phyloP scores from a whole-genome alignment of 805 yeast genomes.

The Candida gorgasii region DNA sequence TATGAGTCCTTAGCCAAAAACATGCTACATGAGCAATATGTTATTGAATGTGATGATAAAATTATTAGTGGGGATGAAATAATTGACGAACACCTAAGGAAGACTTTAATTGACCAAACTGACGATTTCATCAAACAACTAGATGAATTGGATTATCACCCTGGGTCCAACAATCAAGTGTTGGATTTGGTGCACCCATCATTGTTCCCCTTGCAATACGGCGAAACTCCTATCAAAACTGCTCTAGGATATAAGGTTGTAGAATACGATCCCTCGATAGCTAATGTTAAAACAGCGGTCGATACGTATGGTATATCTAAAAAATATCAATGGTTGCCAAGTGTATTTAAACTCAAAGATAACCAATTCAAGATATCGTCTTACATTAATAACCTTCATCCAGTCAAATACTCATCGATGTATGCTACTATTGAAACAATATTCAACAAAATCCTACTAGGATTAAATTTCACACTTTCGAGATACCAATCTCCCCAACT shows the following conservation, averaged over 20 bases:
- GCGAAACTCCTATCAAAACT: constrained; percentile 21
- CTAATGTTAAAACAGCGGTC: constrained; percentile 16
- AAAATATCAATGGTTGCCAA: constrained; percentile 42
- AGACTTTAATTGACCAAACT: constrained; percentile 13
- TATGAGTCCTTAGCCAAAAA: constrained; percentile 17
- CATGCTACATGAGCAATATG: constrained; percentile 11
- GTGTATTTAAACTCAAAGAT: constrained; percentile 15
- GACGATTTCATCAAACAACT: constrained; percentile 18
- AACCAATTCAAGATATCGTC: constrained; percentile 26
- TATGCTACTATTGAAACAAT: constrained; percentile 31
- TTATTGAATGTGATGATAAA: constrained; percentile 21
- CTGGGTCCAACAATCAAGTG: constrained; percentile 36
- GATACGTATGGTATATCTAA: constrained; percentile 19
- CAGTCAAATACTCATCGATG: constrained; percentile 23
- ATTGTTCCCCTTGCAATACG: constrained; percentile 35
- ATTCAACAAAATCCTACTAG: constrained; percentile 32
- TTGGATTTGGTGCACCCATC: constrained; percentile 45
- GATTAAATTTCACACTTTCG: constrained; percentile 28
- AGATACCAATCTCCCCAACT: constrained; percentile 20
- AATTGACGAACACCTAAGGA: constrained; percentile 15
- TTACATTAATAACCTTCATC: constrained; percentile 44
- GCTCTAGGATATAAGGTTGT: constrained; percentile 1
- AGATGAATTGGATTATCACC: constrained; percentile 35
- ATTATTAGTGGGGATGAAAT: constrained; percentile 21
- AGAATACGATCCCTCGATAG: constrained; percentile 13